Conservation (phyloP, 2,329 filamentous ascomycete genomes). For the Orbilia blumenaviensis region DNA sequence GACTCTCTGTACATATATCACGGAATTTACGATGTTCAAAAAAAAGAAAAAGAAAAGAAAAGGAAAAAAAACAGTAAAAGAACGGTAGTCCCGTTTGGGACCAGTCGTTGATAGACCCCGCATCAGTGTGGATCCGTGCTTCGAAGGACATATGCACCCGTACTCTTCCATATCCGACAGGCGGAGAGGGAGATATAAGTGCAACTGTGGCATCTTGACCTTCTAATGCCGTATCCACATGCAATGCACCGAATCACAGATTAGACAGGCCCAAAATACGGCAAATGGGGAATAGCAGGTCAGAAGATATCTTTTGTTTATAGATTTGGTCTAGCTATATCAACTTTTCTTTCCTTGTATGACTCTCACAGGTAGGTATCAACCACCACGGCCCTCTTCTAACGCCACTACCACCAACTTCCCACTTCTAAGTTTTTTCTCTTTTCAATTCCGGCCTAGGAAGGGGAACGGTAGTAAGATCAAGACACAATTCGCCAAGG, state of each 20-base stretch:
- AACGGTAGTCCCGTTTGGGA: neutral
- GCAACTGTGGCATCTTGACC: conserved; percentile 6
- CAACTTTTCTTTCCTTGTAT: conserved; percentile 1
- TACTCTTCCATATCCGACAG: neutral
- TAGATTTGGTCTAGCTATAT: conserved; percentile 20
- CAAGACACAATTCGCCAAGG: conserved; percentile 24
- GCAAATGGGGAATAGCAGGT: neutral
- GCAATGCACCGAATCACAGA: neutral
- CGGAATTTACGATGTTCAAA: neutral
- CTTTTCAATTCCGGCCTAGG: neutral
- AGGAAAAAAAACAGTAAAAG: neutral
- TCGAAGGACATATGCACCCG: neutral
- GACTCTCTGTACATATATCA: conserved; percentile 8
- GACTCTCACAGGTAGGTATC: conserved; percentile 9
- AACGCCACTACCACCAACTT: neutral
- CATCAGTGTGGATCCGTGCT: neutral
- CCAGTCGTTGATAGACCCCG: neutral
- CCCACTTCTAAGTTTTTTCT: neutral
- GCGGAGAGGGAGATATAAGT: too few species aligned
- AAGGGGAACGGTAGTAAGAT: conserved; percentile 18
- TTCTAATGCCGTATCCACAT: neutral
- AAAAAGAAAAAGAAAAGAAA: neutral
- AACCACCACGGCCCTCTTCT: neutral
- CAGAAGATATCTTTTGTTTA: conserved; percentile 18
- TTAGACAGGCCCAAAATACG: neutral